Base-by-base conservation (phyloP, 2,329 filamentous ascomycete genomes). In the Neopestalotiopsis sp. region DNA sequence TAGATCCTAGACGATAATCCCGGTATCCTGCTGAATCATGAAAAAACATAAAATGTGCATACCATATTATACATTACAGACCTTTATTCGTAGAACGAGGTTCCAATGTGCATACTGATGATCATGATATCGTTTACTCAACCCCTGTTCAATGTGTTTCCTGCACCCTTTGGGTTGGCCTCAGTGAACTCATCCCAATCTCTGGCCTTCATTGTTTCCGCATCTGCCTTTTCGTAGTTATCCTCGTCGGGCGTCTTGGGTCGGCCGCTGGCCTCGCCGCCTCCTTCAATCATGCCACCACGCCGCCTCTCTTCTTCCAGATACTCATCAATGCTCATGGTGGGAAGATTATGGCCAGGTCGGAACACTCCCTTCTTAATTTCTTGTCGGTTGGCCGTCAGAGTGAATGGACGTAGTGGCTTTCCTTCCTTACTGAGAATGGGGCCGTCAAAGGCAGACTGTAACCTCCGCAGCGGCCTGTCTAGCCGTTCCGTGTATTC, bases 241-340 rank as follows among this genome's bases (percentile, higher is more conserved):
- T 99, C 96, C 83, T 98, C 96, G 77, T 99, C 93, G 5, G 93
- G 88, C 78, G 94, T 91, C 1, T 90, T 88, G 71, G 86, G 85
- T 32, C 89, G 83, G 17, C 88, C 89, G 73, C 90, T 92, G 72
- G 91, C 89, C 75, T 93, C 92, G 20, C 95, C 95, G 38, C 94
- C 94, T 45, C 95, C 96, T 77, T 98, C 92, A 67, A 98, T 93
- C 69, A 99, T 95, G 24, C 94, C 94, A 17, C 96, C 96, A 71
- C 93, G 86, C 73, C 89, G 88, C 76, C 88, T 88, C 83, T 98
- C 96, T 80, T 98, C 95, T 66, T 97, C 96, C 17, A 99, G 85
- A 77, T 98, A 99, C 82, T 99, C 96, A 74, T 99, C 96, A 71
- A 99, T 98, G 1, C 90, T 93, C 96, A 99, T 98, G 3, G 96